A percentile compares a stretch with the other conserved stretches of the same genome.
These are phyloP conservation scores for Penicillium glabrum DNA, from an alignment of 2,329 filamentous ascomycete genomes.

Conservation along the genomic window DNA sequence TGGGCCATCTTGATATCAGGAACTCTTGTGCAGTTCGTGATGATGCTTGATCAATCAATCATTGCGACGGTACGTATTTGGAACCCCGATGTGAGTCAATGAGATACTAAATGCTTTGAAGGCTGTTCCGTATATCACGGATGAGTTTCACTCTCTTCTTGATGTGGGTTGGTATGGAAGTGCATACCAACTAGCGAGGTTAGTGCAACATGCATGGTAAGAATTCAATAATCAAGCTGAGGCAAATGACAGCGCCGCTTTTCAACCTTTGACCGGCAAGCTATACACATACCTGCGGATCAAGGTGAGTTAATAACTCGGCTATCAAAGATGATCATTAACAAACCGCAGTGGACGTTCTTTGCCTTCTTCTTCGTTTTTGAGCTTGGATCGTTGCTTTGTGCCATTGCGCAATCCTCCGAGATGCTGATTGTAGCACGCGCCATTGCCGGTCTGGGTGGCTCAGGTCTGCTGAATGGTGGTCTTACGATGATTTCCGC, in stretches of 20 bases:
- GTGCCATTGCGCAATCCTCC: conserved; percentile 25
- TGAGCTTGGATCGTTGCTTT: conserved; percentile 28
- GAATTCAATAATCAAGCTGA: conserved; percentile 3
- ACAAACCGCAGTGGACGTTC: conserved; percentile 20
- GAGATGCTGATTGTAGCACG: conserved; percentile 30
- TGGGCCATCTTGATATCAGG: neutral
- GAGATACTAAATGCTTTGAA: neutral
- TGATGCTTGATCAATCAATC: conserved; percentile 15
- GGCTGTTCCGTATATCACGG: conserved; percentile 43
- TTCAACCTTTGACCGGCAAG: conserved; percentile 55
- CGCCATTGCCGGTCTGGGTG: conserved; percentile 27
- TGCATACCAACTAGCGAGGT: conserved; percentile 39
- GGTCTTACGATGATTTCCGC: conserved; percentile 25
- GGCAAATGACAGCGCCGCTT: conserved; percentile 39
- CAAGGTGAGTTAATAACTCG: conserved; percentile 22
- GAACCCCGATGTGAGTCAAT: no score
- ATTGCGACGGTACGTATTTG: conserved; percentile 9
- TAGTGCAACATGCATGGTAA: neutral
- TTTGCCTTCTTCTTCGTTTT: conserved; percentile 28
- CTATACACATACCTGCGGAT: conserved; percentile 47
- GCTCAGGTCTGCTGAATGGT: conserved; percentile 27
- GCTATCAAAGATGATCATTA: neutral
- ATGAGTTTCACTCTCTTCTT: conserved; percentile 31
- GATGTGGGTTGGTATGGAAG: conserved; percentile 13
- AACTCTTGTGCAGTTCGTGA: neutral